phyloP scores from a whole-genome alignment of 441 rosid species.

The Aleurites moluccanus region DNA sequence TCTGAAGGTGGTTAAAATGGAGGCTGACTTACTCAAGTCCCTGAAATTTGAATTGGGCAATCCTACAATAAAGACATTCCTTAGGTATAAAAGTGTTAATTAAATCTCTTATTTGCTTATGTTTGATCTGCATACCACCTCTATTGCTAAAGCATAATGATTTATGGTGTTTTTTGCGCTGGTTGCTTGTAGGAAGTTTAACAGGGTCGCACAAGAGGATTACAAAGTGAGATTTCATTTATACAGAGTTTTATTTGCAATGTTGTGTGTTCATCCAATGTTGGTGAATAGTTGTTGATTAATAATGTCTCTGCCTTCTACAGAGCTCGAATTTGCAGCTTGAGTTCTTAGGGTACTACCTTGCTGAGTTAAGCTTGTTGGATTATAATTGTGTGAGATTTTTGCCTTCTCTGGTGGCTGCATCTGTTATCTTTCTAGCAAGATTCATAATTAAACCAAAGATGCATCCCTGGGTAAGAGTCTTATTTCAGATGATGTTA shows the following conservation, averaged over 20 bases:
- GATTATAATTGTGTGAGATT: constrained; percentile 61
- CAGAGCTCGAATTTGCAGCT: constrained; percentile 54
- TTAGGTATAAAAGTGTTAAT: constrained; percentile 55
- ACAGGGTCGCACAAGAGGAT: constrained; percentile 58
- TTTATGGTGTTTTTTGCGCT: background rate
- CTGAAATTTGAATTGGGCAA: constrained; percentile 65
- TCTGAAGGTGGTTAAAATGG: constrained; percentile 61
- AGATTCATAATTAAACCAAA: constrained; percentile 57
- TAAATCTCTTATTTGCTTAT: background rate
- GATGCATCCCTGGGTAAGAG: constrained; percentile 70
- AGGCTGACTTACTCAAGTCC: constrained; percentile 56
- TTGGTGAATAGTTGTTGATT: background rate
- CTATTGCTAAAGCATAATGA: background rate
- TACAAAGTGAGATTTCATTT: constrained; percentile 41
- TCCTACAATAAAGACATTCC: constrained; percentile 65
- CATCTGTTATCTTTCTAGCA: constrained; percentile 60
- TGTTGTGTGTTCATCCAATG: background rate
- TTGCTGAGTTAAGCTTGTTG: constrained; percentile 70
- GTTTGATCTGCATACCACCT: background rate
- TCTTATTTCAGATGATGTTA: background rate
- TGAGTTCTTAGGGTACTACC: constrained; percentile 71
- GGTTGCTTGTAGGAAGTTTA: constrained; percentile 48
- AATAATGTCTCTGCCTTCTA: constrained; percentile 8
- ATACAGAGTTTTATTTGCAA: background rate
- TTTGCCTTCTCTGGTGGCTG: constrained; percentile 69